A percentile compares a stretch with the other conserved stretches of the same genome.
Conservation (phyloP, 2,329 filamentous ascomycete species). For the Plectosphaerella cucumerina region DNA sequence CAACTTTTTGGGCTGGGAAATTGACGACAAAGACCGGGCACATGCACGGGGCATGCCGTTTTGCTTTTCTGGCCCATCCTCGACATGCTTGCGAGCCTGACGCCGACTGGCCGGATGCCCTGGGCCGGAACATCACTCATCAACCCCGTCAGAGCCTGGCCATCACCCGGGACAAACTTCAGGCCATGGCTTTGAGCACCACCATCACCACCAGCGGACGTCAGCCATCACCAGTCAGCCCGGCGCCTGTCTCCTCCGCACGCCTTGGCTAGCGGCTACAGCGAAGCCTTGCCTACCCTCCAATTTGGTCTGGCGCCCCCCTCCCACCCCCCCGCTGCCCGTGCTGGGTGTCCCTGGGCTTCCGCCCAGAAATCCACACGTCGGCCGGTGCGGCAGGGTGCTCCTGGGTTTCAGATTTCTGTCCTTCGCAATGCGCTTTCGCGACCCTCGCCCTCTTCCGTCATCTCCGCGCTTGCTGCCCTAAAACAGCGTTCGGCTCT, state of each 20-base stretch:
- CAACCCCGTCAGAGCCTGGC: not conserved
- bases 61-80: not conserved
- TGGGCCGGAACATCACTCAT: not conserved
- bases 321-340: not conserved
- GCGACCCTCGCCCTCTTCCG: constrained; percentile 27
- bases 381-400: not conserved
- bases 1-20: not conserved
- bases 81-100: not conserved
- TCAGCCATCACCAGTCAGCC: too few relatives aligned
- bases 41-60: not conserved
- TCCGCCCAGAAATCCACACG: not conserved
- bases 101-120: not conserved
- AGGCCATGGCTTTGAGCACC: too few relatives aligned
- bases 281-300: not conserved
- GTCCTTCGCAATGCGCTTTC: constrained; percentile 20
- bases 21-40: not conserved
- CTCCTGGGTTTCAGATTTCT: constrained; percentile 3
- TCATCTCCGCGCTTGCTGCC: constrained; percentile 19
- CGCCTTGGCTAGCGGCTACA: not conserved
- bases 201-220: too few relatives aligned
- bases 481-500: constrained; percentile 7
- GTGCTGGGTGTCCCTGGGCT: not conserved
- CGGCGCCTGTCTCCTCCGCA: not conserved
- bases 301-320: not conserved
- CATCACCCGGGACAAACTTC: not conserved